Evolutionary conservation across 306 rosid genomes (phyloP).

Genomic region (Mimosa pudica): DNA sequence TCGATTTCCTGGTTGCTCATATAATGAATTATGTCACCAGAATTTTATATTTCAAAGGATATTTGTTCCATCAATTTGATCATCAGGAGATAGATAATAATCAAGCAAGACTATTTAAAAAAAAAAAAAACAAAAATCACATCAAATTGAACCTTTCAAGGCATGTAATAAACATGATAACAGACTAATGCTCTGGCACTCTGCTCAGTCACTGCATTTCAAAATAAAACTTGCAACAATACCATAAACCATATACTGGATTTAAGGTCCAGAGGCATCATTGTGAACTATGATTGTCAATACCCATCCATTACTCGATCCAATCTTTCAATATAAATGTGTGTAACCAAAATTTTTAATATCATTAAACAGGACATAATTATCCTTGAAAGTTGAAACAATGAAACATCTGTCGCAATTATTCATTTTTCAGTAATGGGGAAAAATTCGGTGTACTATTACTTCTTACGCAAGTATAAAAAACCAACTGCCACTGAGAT

Average conservation of each 20-base stretch:
- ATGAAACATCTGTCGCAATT: conserved; percentile 46
- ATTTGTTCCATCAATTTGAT: neutral
- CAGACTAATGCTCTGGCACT: neutral
- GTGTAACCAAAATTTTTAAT: conserved; percentile 2
- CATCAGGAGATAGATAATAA: neutral
- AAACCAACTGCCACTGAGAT: conserved; percentile 59
- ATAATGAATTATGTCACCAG: conserved; percentile 27
- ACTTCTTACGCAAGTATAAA: conserved; percentile 64
- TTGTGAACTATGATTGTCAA: neutral
- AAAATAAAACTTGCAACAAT: neutral
- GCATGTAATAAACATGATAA: neutral
- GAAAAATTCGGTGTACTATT: conserved; percentile 23
- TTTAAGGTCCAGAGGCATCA: neutral
- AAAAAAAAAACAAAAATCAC: neutral
- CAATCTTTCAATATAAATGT: conserved; percentile 19
- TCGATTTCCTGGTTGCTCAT: conserved; percentile 30
- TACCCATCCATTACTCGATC: conserved; percentile 7
- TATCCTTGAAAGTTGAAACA: conserved; percentile 33
- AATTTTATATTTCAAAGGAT: neutral
- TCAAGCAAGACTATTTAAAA: neutral
- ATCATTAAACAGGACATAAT: conserved; percentile 1
- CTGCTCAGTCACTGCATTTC: neutral
- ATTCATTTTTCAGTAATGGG: conserved; percentile 28
- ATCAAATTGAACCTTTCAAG: neutral
- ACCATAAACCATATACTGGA: neutral